Evolutionary conservation across 2,329 filamentous ascomycete genomes (phyloP), one percentile per base, ranked within the genome.

Genomic region (Herpomyces periplanetae): DNA sequence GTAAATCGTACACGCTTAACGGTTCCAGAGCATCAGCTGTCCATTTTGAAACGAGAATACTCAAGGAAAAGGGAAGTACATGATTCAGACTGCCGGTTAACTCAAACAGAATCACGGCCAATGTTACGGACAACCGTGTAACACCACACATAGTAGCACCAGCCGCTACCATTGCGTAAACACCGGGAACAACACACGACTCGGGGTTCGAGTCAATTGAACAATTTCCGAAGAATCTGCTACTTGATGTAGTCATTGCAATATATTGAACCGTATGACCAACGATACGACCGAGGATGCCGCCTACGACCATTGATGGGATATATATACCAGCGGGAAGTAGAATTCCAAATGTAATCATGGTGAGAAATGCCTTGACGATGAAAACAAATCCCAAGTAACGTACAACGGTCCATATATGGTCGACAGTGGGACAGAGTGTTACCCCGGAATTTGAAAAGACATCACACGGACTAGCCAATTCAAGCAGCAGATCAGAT

Each of bases 61-160:
- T 63, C 5, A 96, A 43, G 0, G 73, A 88, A 36, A 91, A 91
- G 0, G 80, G 80, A 5, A 96, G 44, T 3, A 96, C 80, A 30
- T 91, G 84, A 34, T 91, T 68, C 18, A 91, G 45, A 34, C 69
- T 87, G 21, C 80, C 80, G 0, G 80, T 96, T 13, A 96, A 46
- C 36, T 96, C 80, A 29, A 96, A 91, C 1, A 91, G 44, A 24
- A 96, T 91, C 31, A 91, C 71, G 0, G 71, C 73, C 5, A 96
- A 46, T 0, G 80, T 91, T 10, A 96, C 68, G 0, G 73, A 87
- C 2, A 96, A 42, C 19, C 80, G 54, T 2, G 80, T 96, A 2
- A 91, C 80, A 19, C 80, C 80, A 28, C 75, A 91, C 80, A 96
- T 91, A 13, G 75, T 88, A 2, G 80, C 71, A 8, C 80, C 80